Conservation (phyloP, 805 yeast species). For the Lipomyces orientalis region DNA sequence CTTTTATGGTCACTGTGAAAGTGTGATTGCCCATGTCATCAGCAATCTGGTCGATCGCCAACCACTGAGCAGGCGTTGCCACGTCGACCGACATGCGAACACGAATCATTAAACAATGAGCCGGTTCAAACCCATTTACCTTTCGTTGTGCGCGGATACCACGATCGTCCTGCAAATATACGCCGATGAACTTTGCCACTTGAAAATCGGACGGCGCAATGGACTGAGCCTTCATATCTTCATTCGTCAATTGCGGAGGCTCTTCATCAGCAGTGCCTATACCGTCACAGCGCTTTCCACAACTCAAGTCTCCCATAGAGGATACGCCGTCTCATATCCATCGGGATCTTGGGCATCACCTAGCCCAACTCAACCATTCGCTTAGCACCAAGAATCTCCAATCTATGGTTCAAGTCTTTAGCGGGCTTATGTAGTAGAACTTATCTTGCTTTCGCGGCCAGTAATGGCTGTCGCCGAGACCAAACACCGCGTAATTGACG, state of each 20-base stretch:
- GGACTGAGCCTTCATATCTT: conserved; percentile 89
- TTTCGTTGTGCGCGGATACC: conserved; percentile 93
- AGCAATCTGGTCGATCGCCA: conserved; percentile 80
- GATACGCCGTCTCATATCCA: conserved; percentile 88
- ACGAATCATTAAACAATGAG: conserved; percentile 96
- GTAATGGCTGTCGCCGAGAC: conserved; percentile 82
- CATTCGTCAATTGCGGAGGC: conserved; percentile 88
- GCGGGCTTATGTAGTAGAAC: conserved; percentile 91
- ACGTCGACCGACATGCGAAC: conserved; percentile 93
- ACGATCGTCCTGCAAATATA: conserved; percentile 98
- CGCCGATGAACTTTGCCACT: conserved; percentile 95
- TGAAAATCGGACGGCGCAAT: conserved; percentile 90
- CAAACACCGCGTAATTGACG: conserved; percentile 67
- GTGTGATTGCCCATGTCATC: conserved; percentile 88
- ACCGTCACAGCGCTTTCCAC: conserved; percentile 85
- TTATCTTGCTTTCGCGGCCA: conserved; percentile 98
- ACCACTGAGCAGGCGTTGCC: conserved; percentile 87
- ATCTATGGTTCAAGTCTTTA: conserved; percentile 68
- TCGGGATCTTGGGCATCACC: conserved; percentile 99
- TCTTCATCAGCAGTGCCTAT: conserved; percentile 87
- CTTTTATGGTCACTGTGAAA: conserved; percentile 92
- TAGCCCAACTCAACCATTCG: conserved; percentile 73
- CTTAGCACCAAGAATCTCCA: conserved; percentile 74
- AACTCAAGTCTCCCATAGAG: conserved; percentile 78
- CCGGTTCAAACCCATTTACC: conserved; percentile 91